Evolutionary conservation across 768 basidiomycete genomes (phyloP).

Genomic region (Hericium rajendrae): DNA sequence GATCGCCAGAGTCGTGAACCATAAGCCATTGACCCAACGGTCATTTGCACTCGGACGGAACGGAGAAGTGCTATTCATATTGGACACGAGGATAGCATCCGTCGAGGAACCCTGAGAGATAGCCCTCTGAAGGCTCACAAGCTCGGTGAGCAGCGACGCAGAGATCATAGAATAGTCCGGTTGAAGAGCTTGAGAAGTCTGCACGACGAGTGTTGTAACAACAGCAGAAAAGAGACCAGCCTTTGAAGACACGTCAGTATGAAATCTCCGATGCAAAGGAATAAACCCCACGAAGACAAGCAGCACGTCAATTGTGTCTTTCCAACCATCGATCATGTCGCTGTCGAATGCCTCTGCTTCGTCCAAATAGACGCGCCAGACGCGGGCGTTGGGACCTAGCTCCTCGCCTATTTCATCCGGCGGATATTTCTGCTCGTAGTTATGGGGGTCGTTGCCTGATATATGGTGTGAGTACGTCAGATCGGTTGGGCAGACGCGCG

Average conservation of each 20-base stretch:
- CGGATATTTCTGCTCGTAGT: not conserved
- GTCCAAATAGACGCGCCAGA: not conserved
- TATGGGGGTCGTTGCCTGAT: not conserved
- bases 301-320: not conserved
- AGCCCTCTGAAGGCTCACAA: not conserved
- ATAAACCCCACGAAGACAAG: not conserved
- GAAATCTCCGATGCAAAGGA: not conserved
- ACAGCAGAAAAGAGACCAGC: constrained; percentile 7
- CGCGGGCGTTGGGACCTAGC: not conserved
- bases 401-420: not conserved
- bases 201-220: constrained; percentile 4
- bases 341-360: not conserved
- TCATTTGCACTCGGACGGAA: not conserved
- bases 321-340: not conserved
- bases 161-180: not conserved
- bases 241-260: not conserved
- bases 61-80: not conserved
- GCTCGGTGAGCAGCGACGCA: not conserved
- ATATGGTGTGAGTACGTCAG: not conserved
- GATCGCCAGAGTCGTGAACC: not conserved
- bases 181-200: constrained; percentile 2
- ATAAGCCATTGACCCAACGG: not conserved
- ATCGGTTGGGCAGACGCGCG: too few species aligned
- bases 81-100: not conserved
- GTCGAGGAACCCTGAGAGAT: not conserved